A percentile compares a stretch with the other conserved stretches of the same genome.
Conservation (phyloP, 495 filamentous ascomycete species). For the Parathielavia appendiculata region DNA sequence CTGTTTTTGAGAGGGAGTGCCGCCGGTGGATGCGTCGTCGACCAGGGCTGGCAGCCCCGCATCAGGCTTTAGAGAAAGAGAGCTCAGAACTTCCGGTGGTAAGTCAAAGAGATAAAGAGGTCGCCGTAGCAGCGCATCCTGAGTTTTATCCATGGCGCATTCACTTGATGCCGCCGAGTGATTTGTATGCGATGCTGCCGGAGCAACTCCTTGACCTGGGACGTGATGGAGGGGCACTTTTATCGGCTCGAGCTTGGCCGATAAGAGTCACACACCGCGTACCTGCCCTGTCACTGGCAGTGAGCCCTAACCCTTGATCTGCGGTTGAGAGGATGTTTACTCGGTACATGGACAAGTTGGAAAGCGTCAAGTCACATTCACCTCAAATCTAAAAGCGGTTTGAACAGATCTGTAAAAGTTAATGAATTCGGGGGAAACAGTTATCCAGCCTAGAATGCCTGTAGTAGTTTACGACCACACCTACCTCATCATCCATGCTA, state of each 20-base stretch:
- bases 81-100: conserved; percentile 67
- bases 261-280: conserved; percentile 26
- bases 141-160: conserved; percentile 28
- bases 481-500: not conserved
- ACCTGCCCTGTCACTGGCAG: no score
- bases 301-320: conserved; percentile 23
- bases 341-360: no score
- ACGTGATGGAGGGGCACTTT: conserved; percentile 20
- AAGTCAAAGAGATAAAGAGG: conserved; percentile 73
- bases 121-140: conserved; percentile 37
- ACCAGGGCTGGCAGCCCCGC: conserved; percentile 30
- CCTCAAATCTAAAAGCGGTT: no score
- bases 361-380: no score
- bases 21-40: conserved; percentile 17
- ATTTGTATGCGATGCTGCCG: not conserved
- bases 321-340: no score
- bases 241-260: conserved; percentile 16
- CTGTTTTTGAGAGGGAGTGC: conserved; percentile 32
- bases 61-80: conserved; percentile 56
- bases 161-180: not conserved
- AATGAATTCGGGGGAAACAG: no score
- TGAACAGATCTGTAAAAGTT: no score
- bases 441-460: no score
- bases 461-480: not conserved
- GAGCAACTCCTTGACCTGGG: not conserved